Conservation (phyloP, 1,139 yeast genomes). For the Nakaseomyces uthaithaninus region DNA sequence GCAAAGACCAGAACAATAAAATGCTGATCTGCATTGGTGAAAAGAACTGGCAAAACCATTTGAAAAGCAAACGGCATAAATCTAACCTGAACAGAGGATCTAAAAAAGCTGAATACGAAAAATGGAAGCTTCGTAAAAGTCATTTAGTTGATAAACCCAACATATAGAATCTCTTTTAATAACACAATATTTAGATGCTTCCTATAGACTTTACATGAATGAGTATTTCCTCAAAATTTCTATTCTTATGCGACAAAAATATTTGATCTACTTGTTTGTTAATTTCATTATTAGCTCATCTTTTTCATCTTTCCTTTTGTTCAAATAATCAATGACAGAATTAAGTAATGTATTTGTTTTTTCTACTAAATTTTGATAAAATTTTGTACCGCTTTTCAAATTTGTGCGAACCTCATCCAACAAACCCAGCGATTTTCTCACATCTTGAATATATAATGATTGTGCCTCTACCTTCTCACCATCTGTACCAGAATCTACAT, state of each 20-base stretch:
- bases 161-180: too few relatives aligned
- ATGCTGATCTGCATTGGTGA: slow-evolving; percentile 66
- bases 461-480: slow-evolving; percentile 17
- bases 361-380: slow-evolving; percentile 55
- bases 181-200: too few relatives aligned
- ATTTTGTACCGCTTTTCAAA: slow-evolving; percentile 59
- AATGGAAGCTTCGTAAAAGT: slow-evolving; percentile 31
- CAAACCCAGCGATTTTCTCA: slow-evolving; percentile 18
- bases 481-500: not conserved
- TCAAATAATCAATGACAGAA: slow-evolving; percentile 6
- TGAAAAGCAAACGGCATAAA: slow-evolving; percentile 57
- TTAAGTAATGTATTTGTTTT: slow-evolving; percentile 35
- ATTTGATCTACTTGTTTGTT: too few relatives aligned
- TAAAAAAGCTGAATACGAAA: slow-evolving; percentile 39
- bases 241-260: too few relatives aligned
- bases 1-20: slow-evolving; percentile 50
- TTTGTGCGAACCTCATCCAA: slow-evolving; percentile 40
- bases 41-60: slow-evolving; percentile 60
- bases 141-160: too few relatives aligned
- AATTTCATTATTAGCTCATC: not conserved
- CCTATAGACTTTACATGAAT: too few relatives aligned
- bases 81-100: slow-evolving; percentile 36
- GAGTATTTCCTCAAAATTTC: too few relatives aligned
- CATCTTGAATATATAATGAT: slow-evolving; percentile 23
- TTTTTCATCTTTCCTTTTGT: not conserved